Percentiles rank a stretch among this genome's conserved stretches.
These are phyloP conservation scores for Leucaena leucocephala DNA, from an alignment of 306 rosid species.

Conservation along the genomic window DNA sequence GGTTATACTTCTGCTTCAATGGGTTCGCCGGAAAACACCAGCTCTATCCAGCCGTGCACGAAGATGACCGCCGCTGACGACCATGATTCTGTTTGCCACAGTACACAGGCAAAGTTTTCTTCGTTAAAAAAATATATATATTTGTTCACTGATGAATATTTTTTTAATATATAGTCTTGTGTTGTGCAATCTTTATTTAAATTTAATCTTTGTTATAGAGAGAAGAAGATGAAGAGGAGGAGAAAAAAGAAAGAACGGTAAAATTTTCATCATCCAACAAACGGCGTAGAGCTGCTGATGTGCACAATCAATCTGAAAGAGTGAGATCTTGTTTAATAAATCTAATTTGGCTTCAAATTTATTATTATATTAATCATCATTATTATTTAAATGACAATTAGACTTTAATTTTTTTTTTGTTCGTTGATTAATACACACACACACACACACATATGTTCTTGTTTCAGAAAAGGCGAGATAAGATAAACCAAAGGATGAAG, in stretches of 20 bases:
- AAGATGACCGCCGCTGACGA: conserved; percentile 63
- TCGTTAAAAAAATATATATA: background rate
- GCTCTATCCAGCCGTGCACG: conserved; percentile 49
- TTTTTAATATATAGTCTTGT: background rate
- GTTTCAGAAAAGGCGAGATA: conserved; percentile 93
- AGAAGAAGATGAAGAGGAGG: conserved; percentile 49
- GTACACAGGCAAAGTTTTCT: conserved; percentile 58
- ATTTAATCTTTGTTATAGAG: conserved; percentile 38
- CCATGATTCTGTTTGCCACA: conserved; percentile 81
- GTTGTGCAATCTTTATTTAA: background rate
- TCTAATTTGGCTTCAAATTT: background rate
- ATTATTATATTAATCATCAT: background rate
- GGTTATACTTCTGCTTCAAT: conserved; percentile 58
- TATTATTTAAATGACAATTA: conserved; percentile 21
- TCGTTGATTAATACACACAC: background rate
- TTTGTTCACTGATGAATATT: background rate
- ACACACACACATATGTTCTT: background rate
- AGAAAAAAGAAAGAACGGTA: conserved; percentile 48
- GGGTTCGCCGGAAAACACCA: conserved; percentile 68
- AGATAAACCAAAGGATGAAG: conserved; percentile 95
- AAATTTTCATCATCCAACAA: conserved; percentile 71
- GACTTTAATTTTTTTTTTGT: background rate
- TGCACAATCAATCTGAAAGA: conserved; percentile 97
- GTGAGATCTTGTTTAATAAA: conserved; percentile 43
- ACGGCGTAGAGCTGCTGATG: conserved; percentile 84